Base-by-base conservation (phyloP, 495 filamentous ascomycete genomes). In the Penicillium diatomitis region DNA sequence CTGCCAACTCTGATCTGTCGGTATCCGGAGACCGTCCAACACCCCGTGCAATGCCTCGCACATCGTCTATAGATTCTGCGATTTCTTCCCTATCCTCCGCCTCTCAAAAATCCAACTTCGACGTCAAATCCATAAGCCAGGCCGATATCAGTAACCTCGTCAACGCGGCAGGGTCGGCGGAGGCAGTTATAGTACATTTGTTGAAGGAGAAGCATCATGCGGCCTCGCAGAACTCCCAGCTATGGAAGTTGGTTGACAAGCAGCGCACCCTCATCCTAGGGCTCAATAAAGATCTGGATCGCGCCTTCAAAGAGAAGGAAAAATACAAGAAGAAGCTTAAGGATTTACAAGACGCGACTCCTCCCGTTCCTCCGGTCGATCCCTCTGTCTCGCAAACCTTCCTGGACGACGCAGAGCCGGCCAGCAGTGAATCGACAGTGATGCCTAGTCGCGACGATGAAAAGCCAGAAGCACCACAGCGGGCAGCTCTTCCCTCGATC, bases 221-320 rank as follows among this genome's bases (percentile, higher is more conserved):
- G 34, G 78, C 87, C 5, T 83, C 88, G 49, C 92, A 96, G 55
- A 97, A 97, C 64, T 74, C 85, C 10, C 91, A 97, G 64, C 68
- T 98, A 51, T 98, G 92, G 92, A 83, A 87, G 46, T 69, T 98
- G 41, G 90, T 98, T 29, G 90, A 97, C 64, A 97, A 98, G 66
- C 92, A 98, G 66, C 78, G 92, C 41, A 82, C 89, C 0, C 86
- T 98, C 76, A 90, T 98, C 33, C 58, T 96, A 29, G 94, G 92
- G 1, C 73, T 98, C 35, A 96, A 97, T 57, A 94, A 92, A 65
- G 92, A 98, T 60, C 74, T 98, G 28, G 90, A 96, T 64, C 81
- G 86, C 42, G 84, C 91, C 3, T 63, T 95, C 57, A 95, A 95
- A 62, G 92, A 96, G 54, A 97, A 96, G 65, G 92, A 97, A 40